A percentile compares a stretch with the other conserved stretches of the same genome.
Evolutionary conservation across 352 stramenopile species (phyloP).

Genomic region (Pythium apleroticum): DNA sequence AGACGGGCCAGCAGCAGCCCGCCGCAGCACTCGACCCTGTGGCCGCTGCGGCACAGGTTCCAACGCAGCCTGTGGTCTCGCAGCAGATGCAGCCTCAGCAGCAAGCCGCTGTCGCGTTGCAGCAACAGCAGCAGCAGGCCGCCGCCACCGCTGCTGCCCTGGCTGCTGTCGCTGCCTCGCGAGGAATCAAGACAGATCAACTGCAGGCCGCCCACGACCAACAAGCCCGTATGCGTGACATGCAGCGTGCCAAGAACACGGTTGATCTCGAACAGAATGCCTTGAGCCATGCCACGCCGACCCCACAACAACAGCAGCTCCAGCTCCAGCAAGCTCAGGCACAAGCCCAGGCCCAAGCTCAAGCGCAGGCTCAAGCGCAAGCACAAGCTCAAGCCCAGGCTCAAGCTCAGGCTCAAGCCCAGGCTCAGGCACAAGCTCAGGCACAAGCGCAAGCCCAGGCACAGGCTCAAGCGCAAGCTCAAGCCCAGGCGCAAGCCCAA

Average conservation of each 20-base stretch:
- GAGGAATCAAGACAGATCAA: slow-evolving; percentile 58
- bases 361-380: background rate
- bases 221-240: slow-evolving; percentile 59
- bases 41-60: background rate
- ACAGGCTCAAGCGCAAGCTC: background rate
- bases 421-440: too few relatives aligned
- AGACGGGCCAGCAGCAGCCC: background rate
- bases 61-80: background rate
- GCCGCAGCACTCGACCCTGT: background rate
- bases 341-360: background rate
- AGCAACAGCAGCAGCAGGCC: slow-evolving; percentile 25
- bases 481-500: background rate
- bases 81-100: slow-evolving; percentile 10
- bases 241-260: slow-evolving; percentile 62
- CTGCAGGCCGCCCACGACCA: slow-evolving; percentile 54
- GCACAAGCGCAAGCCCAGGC: too few relatives aligned
- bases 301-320: slow-evolving; percentile 4
- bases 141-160: slow-evolving; percentile 26
- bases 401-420: background rate
- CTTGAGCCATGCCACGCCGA: slow-evolving; percentile 2
- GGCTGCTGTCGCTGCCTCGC: slow-evolving; percentile 28
- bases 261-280: slow-evolving; percentile 46
- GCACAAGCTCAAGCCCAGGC: too few relatives aligned
- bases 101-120: slow-evolving; percentile 9
- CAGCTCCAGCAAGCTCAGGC: background rate